Evolutionary conservation across 768 basidiomycete genomes (phyloP).

Genomic region (button mushroom (Agaricus bisporus)): DNA sequence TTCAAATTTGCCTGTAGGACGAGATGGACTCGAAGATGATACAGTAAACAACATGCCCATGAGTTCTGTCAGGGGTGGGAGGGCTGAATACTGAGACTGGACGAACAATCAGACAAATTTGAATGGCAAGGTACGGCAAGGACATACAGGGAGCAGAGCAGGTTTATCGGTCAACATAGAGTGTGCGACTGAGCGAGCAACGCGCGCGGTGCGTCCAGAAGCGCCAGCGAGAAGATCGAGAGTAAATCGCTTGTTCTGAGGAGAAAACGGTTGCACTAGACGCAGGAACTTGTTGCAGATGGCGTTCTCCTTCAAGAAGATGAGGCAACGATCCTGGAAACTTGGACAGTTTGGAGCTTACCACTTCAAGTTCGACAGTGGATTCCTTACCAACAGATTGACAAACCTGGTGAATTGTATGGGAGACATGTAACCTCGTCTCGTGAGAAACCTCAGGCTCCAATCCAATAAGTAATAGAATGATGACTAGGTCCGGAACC

Average conservation of each 20-base stretch:
- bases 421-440: conserved; percentile 38
- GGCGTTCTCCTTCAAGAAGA: conserved; percentile 33
- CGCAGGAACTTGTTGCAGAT: conserved; percentile 40
- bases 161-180: conserved; percentile 32
- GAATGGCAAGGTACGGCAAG: not conserved
- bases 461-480: conserved; percentile 49
- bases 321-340: conserved; percentile 8
- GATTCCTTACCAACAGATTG: conserved; percentile 28
- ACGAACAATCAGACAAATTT: conserved; percentile 7
- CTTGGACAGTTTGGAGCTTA: conserved; percentile 13
- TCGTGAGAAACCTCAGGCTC: conserved; percentile 43
- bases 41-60: conserved; percentile 29
- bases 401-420: conserved; percentile 42
- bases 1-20: conserved; percentile 42
- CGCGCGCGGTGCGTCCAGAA: conserved; percentile 41
- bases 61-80: conserved; percentile 43
- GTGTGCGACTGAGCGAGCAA: conserved; percentile 56
- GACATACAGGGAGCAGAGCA: conserved; percentile 19
- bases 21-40: conserved; percentile 34
- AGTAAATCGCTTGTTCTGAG: conserved; percentile 44
- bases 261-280: conserved; percentile 32
- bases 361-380: conserved; percentile 19
- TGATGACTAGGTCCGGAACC: conserved; percentile 40
- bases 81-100: conserved; percentile 34
- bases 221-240: conserved; percentile 47